Evolutionary conservation across 495 filamentous ascomycete genomes (phyloP), one percentile per base, ranked within the genome.

Genomic region (Hypoxylon subgilvum): DNA sequence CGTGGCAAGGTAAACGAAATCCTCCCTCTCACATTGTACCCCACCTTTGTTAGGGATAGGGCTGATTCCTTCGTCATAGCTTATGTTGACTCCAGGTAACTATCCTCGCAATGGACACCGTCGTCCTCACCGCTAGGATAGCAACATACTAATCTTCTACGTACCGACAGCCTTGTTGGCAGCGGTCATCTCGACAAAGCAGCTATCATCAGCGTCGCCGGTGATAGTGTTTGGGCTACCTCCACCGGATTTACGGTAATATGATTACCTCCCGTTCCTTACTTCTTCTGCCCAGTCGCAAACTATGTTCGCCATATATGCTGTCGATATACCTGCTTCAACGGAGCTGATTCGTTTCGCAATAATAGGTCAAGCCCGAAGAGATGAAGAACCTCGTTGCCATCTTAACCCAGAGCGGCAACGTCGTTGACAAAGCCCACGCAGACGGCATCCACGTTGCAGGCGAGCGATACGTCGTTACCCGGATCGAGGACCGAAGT

Each of bases 161-260:
- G 32, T 50, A 51, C 31, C 46, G 27, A 54, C 47, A 92, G 92
- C 84, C 84, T 97, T 61, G 83, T 97, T 68, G 90, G 82, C 76
- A 86, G 81, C 62, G 86, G 86, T 66, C 88, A 94, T 73, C 76
- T 96, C 74, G 88, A 94, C 80, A 86, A 89, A 76, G 94, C 85
- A 65, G 89, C 89, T 68, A 95, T 97, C 73, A 85, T 93, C 77
- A 90, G 86, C 75, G 76, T 74, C 53, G 86, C 87, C 57, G 90
- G 92, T 69, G 88, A 90, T 69, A 90, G 86, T 70, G 79, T 86
- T 61, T 96, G 92, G 90, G 92, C 92, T 51, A 68, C 77, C n/a
- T 82, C 85, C 16, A 13, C 80, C 14, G 83, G 78, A 56, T 95
- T 95, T 78, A 73, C 72, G 61, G 92, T 96, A 86, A 69, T 44